A percentile compares a stretch with the other conserved stretches of the same genome.
Evolutionary conservation across 257 asterid genomes (phyloP).

Genomic region (Solanum gandarillasii): DNA sequence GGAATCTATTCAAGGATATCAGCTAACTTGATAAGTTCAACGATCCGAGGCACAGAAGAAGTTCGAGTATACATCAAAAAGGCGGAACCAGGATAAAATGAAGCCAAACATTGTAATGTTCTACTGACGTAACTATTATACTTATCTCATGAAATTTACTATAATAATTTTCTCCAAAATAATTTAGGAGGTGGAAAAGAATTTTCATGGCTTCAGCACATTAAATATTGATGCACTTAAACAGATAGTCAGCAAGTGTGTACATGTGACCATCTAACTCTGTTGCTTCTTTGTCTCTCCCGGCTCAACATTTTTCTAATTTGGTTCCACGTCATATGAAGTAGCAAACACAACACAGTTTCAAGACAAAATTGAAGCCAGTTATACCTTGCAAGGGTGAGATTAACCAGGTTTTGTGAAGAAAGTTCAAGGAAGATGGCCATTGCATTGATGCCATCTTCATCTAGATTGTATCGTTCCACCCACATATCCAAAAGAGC

Average conservation of each 20-base stretch:
- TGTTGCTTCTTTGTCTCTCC: too few species aligned
- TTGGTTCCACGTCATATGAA: too few species aligned
- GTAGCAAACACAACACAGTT: neutral
- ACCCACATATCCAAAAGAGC: constrained; percentile 26
- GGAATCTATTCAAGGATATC: neutral
- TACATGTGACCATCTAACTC: too few species aligned
- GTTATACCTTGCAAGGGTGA: constrained; percentile 17
- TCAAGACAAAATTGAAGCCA: neutral
- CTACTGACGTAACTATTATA: neutral
- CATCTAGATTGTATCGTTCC: constrained; percentile 21
- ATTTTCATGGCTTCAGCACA: neutral
- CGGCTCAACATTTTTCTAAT: too few species aligned
- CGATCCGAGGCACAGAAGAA: neutral
- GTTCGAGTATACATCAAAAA: neutral
- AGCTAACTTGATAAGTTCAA: neutral
- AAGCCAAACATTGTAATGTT: neutral
- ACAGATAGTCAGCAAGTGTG: too few species aligned
- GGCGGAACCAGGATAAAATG: neutral
- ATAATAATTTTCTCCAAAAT: neutral
- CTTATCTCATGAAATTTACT: neutral
- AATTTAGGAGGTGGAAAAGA: neutral
- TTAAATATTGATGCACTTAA: neutral
- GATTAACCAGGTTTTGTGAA: constrained; percentile 18
- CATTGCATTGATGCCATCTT: constrained; percentile 8
- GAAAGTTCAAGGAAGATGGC: constrained; percentile 12